Evolutionary conservation across 2,329 filamentous ascomycete genomes (phyloP), one percentile per base, ranked within the genome.

Genomic region (Aspergillaceae sp.): DNA sequence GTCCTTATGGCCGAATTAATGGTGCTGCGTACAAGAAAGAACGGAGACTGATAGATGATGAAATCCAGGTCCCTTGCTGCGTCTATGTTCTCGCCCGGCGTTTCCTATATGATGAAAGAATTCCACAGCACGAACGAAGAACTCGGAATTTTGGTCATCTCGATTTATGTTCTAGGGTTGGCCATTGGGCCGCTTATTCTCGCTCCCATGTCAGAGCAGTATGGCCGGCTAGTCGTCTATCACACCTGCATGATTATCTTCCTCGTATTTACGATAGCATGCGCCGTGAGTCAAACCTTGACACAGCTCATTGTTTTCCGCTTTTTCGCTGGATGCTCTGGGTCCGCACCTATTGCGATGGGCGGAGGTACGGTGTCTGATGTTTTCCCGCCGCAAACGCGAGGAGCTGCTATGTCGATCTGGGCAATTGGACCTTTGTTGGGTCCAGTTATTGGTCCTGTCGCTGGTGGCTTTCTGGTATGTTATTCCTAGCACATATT

Each of bases 181-280:
- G 28, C 28, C 19, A 29, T 41, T 9, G 40, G 40, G 6, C 40
- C 40, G 11, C 27, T 41, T 4, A 8, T 41, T 11, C 28, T 41
- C 29, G 40, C 40, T 7, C 40, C 40, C 10, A 9, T 41, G 9
- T 41, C 40, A 6, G 40, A 41, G 19, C 29, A 30, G 1, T 41
- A 41, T 8, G 40, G 40, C n/a, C 40, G 40, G 7, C 11, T n/a
- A 27, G 5, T 41, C 4, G 19, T 41, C 40, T 41, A 41, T 29
- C 29, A 41, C 11, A 6, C 7, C 19, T 9, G 40, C n/a, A 41
- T 29, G n/a, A n/a, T 41, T 19, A 10, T 71, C 8, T 73, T 84
- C 50, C 74, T 75, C 1, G 72, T 73, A 2, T 85, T 84, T 62
- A 81, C 78, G 51, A 79, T 77, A n/a, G 80, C 73, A 6, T 74